Base-by-base conservation (phyloP, 1,284 basidiomycete genomes). In the Taiwanofungus camphoratus region DNA sequence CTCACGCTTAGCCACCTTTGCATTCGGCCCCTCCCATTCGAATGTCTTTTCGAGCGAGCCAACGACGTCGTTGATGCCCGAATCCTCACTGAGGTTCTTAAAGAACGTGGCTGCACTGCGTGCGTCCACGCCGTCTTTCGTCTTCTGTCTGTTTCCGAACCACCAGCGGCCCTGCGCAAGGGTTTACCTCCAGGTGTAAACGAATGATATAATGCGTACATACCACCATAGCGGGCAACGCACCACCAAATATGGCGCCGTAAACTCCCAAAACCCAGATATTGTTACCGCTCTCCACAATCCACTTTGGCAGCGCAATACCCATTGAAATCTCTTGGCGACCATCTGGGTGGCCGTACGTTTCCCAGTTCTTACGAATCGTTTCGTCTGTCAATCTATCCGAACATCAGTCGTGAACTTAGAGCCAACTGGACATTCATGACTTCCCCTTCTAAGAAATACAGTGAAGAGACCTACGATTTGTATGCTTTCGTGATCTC, bases 401-500 rank as follows among this genome's bases (percentile, higher is more conserved):
- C 29, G 22, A 27, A 9, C 12, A 41, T 46, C 20, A 36, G 22
- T 23, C 34, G 24, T 11, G 8, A 22, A 27, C 27, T 36, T 4
- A 16, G 33, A 30, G 8, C n/a, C 9, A 8, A 26, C 21, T 20
- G 9, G 16, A 39, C 9, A 30, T n/a, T 8, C 11, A 19, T 26
- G 18, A 39, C 22, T 19, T 24, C 22, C 5, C 37, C 5, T 36
- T 34, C 18, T 12, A 12, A n/a, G 9, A 9, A 8, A 5, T 33
- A 18, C 19, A 3, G 16, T n/a, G n/a, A n/a, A 16, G n/a, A n/a
- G 29, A 66, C 80, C 49, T 52, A 91, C 79, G 95, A 67, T 74
- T 99, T 99, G 73, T 99, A 99, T 1, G 96, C 96, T 65, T 99
- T 99, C 19, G 96, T 99, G 34, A 99, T 71, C 36, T 92, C 82